Conservation (phyloP, 805 yeast genomes). For the Soucietia sequanensis region DNA sequence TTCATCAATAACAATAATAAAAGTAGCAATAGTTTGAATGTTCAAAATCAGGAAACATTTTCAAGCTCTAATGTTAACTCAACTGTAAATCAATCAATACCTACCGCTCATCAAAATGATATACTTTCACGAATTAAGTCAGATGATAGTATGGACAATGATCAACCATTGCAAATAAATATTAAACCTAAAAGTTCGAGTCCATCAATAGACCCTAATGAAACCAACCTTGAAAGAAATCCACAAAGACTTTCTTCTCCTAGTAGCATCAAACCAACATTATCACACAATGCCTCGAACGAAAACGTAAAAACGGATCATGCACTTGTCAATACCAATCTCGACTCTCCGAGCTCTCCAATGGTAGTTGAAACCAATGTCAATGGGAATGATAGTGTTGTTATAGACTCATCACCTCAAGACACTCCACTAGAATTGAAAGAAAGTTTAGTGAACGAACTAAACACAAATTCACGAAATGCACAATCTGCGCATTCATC, state of each 20-base stretch:
- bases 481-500: not conserved
- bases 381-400: not conserved
- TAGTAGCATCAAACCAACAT: no score
- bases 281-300: not conserved
- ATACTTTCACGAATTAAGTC: not conserved
- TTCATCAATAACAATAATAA: not conserved
- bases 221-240: no score
- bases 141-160: not conserved
- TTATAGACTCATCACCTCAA: not conserved
- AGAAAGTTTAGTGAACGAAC: no score
- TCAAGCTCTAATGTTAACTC: not conserved
- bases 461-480: not conserved
- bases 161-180: slow-evolving; percentile 3
- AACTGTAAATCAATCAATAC: no score
- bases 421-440: not conserved
- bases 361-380: not conserved
- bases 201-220: not conserved
- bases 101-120: no score
- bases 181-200: slow-evolving; percentile 4
- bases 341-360: not conserved
- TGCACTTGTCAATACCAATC: not conserved
- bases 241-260: not conserved
- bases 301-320: not conserved
- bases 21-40: no score
- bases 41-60: no score